Conservation (phyloP, 208 protist species). For the Leishmania tarentolae region DNA sequence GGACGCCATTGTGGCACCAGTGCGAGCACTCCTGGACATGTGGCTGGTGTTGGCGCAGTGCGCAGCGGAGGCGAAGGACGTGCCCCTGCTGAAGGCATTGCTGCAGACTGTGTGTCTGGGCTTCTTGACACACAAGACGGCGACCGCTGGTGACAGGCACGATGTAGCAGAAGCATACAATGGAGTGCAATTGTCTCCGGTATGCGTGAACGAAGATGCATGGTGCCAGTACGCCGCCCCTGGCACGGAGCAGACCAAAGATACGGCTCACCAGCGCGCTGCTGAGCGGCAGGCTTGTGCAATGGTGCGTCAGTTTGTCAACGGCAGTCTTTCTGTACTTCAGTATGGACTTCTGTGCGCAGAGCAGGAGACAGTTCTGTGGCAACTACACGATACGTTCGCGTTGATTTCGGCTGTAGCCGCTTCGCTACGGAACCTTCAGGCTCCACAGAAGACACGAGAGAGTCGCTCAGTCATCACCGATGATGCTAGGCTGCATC, state of each 20-base stretch:
- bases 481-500: slow-evolving; percentile 7
- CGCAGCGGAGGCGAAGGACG: slow-evolving; percentile 57
- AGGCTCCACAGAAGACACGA: background rate
- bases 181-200: background rate
- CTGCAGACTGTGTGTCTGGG: slow-evolving; percentile 46
- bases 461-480: background rate
- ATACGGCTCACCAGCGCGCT: background rate
- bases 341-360: slow-evolving; percentile 44
- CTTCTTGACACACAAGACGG: slow-evolving; percentile 25
- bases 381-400: slow-evolving; percentile 28
- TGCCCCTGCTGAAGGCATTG: slow-evolving; percentile 44
- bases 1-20: slow-evolving; percentile 26
- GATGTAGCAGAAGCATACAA: background rate
- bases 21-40: slow-evolving; percentile 40
- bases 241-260: background rate
- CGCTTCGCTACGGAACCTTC: background rate
- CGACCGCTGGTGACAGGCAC: background rate
- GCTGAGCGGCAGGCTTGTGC: slow-evolving; percentile 11
- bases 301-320: slow-evolving; percentile 38
- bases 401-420: slow-evolving; percentile 14
- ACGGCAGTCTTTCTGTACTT: slow-evolving; percentile 41
- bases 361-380: slow-evolving; percentile 23
- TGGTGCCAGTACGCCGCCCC: slow-evolving; percentile 23
- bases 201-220: slow-evolving; percentile 23
- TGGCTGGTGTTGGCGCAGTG: slow-evolving; percentile 53